phyloP scores from a whole-genome alignment of 2,329 filamentous ascomycete species.

The Aaosphaeria pasadenensis region DNA sequence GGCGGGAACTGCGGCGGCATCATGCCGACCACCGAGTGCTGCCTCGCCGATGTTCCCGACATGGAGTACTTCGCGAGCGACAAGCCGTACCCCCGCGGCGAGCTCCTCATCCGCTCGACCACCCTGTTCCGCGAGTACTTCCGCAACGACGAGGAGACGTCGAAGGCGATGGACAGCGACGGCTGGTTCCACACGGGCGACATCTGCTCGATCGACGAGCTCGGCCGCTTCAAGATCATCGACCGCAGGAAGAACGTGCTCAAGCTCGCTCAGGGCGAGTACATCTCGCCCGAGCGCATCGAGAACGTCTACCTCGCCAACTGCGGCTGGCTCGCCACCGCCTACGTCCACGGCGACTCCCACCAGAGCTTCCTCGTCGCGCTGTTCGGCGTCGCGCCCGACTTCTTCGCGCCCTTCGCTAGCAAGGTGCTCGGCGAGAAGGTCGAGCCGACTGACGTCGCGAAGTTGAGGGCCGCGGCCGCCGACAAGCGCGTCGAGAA shows the following conservation, averaged over 20 bases:
- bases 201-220: slow-evolving; percentile 78
- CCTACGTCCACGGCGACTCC: slow-evolving; percentile 87
- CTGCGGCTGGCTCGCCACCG: slow-evolving; percentile 72
- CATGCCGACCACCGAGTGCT: slow-evolving; percentile 66
- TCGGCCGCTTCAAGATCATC: slow-evolving; percentile 87
- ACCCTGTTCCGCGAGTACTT: slow-evolving; percentile 83
- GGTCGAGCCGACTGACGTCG: slow-evolving; percentile 62
- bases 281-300: slow-evolving; percentile 94
- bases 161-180: slow-evolving; percentile 75
- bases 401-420: slow-evolving; percentile 77
- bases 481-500: slow-evolving; percentile 68
- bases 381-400: slow-evolving; percentile 84
- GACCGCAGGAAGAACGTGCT: slow-evolving; percentile 99
- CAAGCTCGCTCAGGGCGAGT: slow-evolving; percentile 96
- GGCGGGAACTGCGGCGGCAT: slow-evolving; percentile 80
- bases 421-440: slow-evolving; percentile 69
- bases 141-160: slow-evolving; percentile 84
- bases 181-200: slow-evolving; percentile 98
- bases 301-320: slow-evolving; percentile 91
- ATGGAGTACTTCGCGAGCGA: slow-evolving; percentile 90
- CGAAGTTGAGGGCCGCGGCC: slow-evolving; percentile 64
- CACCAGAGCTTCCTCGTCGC: slow-evolving; percentile 78
- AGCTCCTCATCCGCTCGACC: slow-evolving; percentile 80
- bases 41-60: slow-evolving; percentile 83
- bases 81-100: slow-evolving; percentile 84